Conservation (phyloP, 2,329 filamentous ascomycete genomes). For the Epichloe gansuensis region DNA sequence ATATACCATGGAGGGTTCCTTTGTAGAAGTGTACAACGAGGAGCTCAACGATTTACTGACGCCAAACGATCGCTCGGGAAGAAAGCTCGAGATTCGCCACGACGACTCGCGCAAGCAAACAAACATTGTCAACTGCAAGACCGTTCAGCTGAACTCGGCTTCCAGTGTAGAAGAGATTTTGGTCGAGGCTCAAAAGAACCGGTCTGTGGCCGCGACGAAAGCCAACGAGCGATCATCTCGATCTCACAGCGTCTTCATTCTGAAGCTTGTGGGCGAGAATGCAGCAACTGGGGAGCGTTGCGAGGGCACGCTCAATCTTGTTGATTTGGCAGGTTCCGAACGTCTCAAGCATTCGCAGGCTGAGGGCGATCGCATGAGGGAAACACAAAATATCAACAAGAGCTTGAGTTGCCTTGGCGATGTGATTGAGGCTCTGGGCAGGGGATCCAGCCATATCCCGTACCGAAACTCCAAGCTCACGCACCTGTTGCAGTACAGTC, state of each 20-base stretch:
- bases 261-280: conserved; percentile 66
- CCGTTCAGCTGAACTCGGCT: conserved; percentile 65
- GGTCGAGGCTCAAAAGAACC: conserved; percentile 67
- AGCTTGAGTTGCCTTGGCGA: conserved; percentile 84
- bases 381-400: conserved; percentile 97
- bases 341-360: conserved; percentile 77
- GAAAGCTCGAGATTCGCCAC: conserved; percentile 81
- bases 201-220: conserved; percentile 91
- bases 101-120: conserved; percentile 75
- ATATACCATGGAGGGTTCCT: conserved; percentile 89
- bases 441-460: conserved; percentile 72
- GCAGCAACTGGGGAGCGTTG: conserved; percentile 66
- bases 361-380: conserved; percentile 76
- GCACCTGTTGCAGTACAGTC: conserved; percentile 84
- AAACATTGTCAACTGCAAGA: conserved; percentile 66
- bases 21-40: conserved; percentile 97
- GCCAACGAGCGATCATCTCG: conserved; percentile 91
- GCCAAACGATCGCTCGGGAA: conserved; percentile 46
- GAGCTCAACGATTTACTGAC: conserved; percentile 80
- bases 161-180: conserved; percentile 71
- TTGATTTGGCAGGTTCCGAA: conserved; percentile 90
- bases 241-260: conserved; percentile 91
- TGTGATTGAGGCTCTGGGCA: conserved; percentile 86
- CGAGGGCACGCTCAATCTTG: conserved; percentile 88
- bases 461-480: conserved; percentile 97